These are phyloP conservation scores for Plectranthus barbatus DNA, from an alignment of 257 asterid species.

Conservation along the genomic window DNA sequence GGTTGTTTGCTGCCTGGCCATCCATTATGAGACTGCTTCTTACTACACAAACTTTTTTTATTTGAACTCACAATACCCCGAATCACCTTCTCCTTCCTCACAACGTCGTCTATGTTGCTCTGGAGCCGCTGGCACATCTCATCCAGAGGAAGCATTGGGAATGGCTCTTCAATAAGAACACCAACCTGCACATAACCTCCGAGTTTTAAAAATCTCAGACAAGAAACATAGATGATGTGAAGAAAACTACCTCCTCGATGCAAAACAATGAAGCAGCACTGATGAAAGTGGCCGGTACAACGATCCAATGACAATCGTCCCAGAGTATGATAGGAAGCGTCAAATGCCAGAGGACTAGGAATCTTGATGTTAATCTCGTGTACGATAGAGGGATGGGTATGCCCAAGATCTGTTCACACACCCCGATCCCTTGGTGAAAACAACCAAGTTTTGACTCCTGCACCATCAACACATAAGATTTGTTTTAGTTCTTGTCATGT, in stretches of 20 bases:
- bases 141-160: constrained; percentile 92
- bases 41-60: constrained; percentile 16
- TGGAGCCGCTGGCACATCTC: constrained; percentile 58
- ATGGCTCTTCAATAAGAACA: constrained; percentile 94
- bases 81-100: constrained; percentile 49
- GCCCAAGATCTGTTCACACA: constrained; percentile 80
- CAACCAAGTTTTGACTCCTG: constrained; percentile 82
- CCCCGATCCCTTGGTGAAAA: constrained; percentile 78
- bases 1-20: constrained; percentile 45
- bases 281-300: constrained; percentile 90
- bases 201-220: not conserved
- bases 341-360: constrained; percentile 95
- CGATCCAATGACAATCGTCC: constrained; percentile 98
- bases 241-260: constrained; percentile 73
- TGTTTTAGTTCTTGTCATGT: no score
- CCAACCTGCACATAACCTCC: constrained; percentile 53
- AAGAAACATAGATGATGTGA: not conserved
- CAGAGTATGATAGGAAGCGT: constrained; percentile 92
- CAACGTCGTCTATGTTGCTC: constrained; percentile 44
- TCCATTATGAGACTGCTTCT: constrained; percentile 47
- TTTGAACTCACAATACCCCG: constrained; percentile 39
- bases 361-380: constrained; percentile 91
- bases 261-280: constrained; percentile 95
- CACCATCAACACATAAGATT: not conserved
- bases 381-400: constrained; percentile 90